Base-by-base conservation (phyloP, 2,329 filamentous ascomycete genomes). In the Fusarium denticulatum region DNA sequence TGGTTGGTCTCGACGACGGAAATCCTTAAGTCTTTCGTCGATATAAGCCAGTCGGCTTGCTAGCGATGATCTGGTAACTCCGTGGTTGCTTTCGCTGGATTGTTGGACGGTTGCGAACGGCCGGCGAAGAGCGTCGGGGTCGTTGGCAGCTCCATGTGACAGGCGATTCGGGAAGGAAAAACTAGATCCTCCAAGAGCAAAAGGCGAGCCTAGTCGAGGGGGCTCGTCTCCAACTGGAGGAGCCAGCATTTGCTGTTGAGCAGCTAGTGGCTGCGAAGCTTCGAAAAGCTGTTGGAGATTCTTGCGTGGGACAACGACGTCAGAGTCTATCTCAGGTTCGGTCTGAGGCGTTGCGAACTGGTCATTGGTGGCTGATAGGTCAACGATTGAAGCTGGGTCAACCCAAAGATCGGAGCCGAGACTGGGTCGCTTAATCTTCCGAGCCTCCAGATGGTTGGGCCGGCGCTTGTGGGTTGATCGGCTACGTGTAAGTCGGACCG, bases 111-210 rank as follows among this genome's bases (percentile, higher is more conserved):
- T 91, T 16, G 89, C 86, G 78, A 89, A 91, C 5, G 88, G 88
- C 34, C 86, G 84, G 9, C 85, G 83, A 64, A 86, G 80, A 59
- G 83, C 79, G 26, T 83, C 82, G 56, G 85, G 74, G 53, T 87
- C 85, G 39, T 88, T 81, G 45, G 82, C 83, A 18, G 82, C 80
- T 6, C 85, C 83, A 72, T 86, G 85, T 37, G 85, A 86, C 36
- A 87, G 79, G 45, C 90, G 86, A 65, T 88, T 88, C n/a, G 90
- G 90, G 70, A 91, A 90, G 50, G 89, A 91, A 76, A 89, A 86
- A 79, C 87, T 90, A 18, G 86, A 83, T 62, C 80, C 83, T 15
- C 83, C 79, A 39, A 83, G 84, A 13, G 85, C 82, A 71, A 92
- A 91, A 0, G 90, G 90, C 10, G 90, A 92, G 36, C 90, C 88